Base-by-base conservation (phyloP, 2,329 filamentous ascomycete genomes). In the Calonectria montana region DNA sequence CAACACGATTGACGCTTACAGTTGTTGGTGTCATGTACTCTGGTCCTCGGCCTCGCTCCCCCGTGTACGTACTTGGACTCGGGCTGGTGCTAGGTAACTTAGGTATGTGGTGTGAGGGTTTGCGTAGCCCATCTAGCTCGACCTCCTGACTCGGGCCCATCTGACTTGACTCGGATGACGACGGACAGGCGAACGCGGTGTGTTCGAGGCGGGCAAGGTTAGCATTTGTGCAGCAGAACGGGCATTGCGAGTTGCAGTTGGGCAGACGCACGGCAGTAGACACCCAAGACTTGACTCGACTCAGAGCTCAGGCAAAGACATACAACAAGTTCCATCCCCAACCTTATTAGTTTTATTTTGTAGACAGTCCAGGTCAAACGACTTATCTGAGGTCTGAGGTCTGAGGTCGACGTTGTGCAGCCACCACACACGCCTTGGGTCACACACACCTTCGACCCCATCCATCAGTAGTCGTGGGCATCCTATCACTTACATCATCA, bases 81-180 rank as follows among this genome's bases (percentile, higher is more conserved):
- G 27, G 62, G 62, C 27, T 29, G 27, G 41, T 50, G 53, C 53
- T 57, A 57, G 53, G 53, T 57, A 57, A 57, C 53, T 55, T 35
- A 57, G 53, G 53, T 57, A 57, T 57, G 53, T 50, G 64, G 67
- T 50, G 61, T 35, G 63, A 70, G 62, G 69, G 64, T 59, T 66
- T 45, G 69, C 55, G 53, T 57, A 37, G 53, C 53, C 37, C 64
- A 59, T 71, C 41, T 57, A 65, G 70, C 64, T 74, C 68, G 72
- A 71, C 74, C 75, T 76, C 75, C 76, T 78, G 77, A 78, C 77
- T 78, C 74, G 74, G 67, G 65, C 70, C 74, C 77, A 79, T 77
- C 70, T 79, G 77, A 79, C 77, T 57, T 77, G 77, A 79, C 73
- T 79, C 77, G 77, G 73, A 79, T 79, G 77, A 78, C 75, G 77